Percentiles rank a stretch among this genome's conserved stretches.
phyloP scores from a whole-genome alignment of 1,139 yeast species.

The Suhomyces coccinellae region DNA sequence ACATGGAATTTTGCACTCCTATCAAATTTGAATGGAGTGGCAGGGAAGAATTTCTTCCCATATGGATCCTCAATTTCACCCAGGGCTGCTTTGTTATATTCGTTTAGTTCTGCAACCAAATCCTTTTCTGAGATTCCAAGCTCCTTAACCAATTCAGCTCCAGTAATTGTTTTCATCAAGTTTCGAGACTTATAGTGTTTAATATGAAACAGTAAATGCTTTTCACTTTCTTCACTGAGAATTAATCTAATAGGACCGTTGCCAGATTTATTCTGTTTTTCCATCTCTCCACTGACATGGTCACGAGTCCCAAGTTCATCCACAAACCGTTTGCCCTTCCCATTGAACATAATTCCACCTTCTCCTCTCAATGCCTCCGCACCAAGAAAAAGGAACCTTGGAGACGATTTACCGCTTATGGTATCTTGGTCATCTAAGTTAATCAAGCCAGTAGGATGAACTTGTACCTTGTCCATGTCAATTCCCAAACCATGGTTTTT shows the following conservation, averaged over 20 bases:
- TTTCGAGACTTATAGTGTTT: slow-evolving; percentile 69
- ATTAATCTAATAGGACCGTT: slow-evolving; percentile 55
- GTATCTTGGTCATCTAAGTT: slow-evolving; percentile 59
- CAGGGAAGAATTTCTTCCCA: slow-evolving; percentile 54
- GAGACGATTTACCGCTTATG: slow-evolving; percentile 37
- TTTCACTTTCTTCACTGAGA: slow-evolving; percentile 45
- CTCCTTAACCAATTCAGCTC: slow-evolving; percentile 51
- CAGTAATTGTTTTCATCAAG: slow-evolving; percentile 54
- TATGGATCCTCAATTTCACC: slow-evolving; percentile 45
- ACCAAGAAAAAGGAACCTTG: slow-evolving; percentile 64
- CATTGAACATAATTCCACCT: slow-evolving; percentile 70
- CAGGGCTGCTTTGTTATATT: slow-evolving; percentile 48
- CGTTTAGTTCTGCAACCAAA: slow-evolving; percentile 39
- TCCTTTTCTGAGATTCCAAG: slow-evolving; percentile 33
- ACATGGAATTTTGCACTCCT: slow-evolving; percentile 41
- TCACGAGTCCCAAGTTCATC: slow-evolving; percentile 75
- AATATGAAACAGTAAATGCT: slow-evolving; percentile 53
- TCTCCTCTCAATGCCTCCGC: slow-evolving; percentile 80
- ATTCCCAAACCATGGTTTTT: slow-evolving; percentile 61
- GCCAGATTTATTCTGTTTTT: slow-evolving; percentile 42
- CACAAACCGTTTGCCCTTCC: slow-evolving; percentile 65
- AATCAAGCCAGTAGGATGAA: slow-evolving; percentile 80
- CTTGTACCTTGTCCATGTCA: slow-evolving; percentile 77
- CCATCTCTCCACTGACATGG: slow-evolving; percentile 62
- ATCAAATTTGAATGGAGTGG: slow-evolving; percentile 44